A percentile compares a stretch with the other conserved stretches of the same genome.
These are phyloP conservation scores for Chalaropsis ovoidea DNA, from an alignment of 2,329 filamentous ascomycete species.

Conservation along the genomic window DNA sequence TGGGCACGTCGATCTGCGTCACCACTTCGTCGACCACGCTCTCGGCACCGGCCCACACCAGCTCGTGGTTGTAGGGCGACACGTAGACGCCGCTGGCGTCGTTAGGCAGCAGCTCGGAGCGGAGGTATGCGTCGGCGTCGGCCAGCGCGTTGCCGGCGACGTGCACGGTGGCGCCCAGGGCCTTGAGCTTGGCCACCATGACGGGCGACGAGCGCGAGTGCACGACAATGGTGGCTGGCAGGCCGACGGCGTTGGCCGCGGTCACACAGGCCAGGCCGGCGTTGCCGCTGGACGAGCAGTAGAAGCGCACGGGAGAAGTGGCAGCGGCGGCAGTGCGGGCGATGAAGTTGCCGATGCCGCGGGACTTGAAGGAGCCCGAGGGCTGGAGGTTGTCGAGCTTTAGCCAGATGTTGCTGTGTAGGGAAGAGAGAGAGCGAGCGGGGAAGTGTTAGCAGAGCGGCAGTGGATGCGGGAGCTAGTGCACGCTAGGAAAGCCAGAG, in stretches of 20 bases:
- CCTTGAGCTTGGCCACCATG: constrained; percentile 61
- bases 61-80: constrained; percentile 58
- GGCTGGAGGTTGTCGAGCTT: constrained; percentile 77
- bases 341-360: constrained; percentile 63
- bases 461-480: not conserved
- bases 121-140: constrained; percentile 58
- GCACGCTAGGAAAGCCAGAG: not conserved
- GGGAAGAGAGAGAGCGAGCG: not conserved
- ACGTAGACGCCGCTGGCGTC: constrained; percentile 51
- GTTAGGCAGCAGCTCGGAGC: constrained; percentile 45
- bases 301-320: constrained; percentile 52
- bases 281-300: constrained; percentile 71
- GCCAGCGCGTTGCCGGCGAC: constrained; percentile 58
- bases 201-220: constrained; percentile 53
- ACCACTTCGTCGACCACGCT: constrained; percentile 47
- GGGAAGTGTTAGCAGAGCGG: not conserved
- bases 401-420: constrained; percentile 58
- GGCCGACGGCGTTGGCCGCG: constrained; percentile 53
- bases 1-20: constrained; percentile 36
- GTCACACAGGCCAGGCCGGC: constrained; percentile 73
- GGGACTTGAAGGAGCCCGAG: constrained; percentile 74
- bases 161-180: constrained; percentile 59
- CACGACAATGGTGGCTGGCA: constrained; percentile 65
- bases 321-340: constrained; percentile 29
- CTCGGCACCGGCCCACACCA: constrained; percentile 56